A percentile compares a stretch with the other conserved stretches of the same genome.
phyloP scores from a whole-genome alignment of 2,329 filamentous ascomycete species.

The Alternaria angustiovoidea region DNA sequence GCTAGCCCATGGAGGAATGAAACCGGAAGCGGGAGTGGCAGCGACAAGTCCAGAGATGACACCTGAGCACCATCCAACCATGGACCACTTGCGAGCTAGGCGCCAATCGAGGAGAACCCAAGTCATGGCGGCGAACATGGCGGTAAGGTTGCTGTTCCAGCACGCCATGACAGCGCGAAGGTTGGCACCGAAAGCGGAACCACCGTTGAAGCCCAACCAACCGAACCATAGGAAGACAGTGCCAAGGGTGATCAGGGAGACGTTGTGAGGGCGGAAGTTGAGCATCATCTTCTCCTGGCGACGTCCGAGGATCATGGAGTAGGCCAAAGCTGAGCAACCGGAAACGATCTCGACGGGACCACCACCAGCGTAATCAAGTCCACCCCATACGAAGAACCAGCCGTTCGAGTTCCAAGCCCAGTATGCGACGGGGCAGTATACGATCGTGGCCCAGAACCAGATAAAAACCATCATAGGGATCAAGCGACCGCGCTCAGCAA shows the following conservation, averaged over 20 bases:
- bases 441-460: conserved; percentile 95
- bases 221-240: conserved; percentile 98
- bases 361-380: conserved; percentile 95
- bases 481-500: conserved; percentile 91
- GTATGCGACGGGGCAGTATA: conserved; percentile 96
- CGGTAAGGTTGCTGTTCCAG: conserved; percentile 96
- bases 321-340: conserved; percentile 90
- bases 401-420: conserved; percentile 97
- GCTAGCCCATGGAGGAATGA: conserved; percentile 73
- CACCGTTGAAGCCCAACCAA: conserved; percentile 98
- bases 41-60: conserved; percentile 87
- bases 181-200: conserved; percentile 92
- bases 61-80: conserved; percentile 92
- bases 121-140: conserved; percentile 88
- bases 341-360: conserved; percentile 97
- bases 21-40: conserved; percentile 84
- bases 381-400: conserved; percentile 89
- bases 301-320: conserved; percentile 93
- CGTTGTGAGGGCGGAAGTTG: conserved; percentile 99
- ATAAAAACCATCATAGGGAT: conserved; percentile 94
- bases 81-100: conserved; percentile 91
- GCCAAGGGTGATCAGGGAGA: conserved; percentile 93
- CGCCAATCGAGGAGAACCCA: conserved; percentile 98
- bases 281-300: conserved; percentile 99
- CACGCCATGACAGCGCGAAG: conserved; percentile 93